A percentile compares a stretch with the other conserved stretches of the same genome.
phyloP scores from a whole-genome alignment of 1,284 basidiomycete species.

The Puccinia coronata region DNA sequence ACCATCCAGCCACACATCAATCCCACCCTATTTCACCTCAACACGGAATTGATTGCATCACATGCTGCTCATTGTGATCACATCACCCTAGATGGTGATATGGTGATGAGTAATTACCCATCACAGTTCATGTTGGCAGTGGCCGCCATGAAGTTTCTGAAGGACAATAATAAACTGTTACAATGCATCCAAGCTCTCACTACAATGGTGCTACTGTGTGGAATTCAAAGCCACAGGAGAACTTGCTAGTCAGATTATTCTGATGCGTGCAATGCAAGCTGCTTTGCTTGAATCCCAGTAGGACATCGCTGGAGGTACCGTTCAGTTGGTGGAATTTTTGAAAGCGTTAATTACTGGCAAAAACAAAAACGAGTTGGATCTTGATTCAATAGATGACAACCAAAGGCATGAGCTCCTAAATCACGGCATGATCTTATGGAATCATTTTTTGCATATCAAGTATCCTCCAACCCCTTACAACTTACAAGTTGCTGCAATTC shows the following conservation, averaged over 20 bases:
- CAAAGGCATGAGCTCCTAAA: not conserved
- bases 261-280: not conserved
- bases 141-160: not conserved
- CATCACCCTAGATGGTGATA: not conserved
- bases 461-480: not conserved
- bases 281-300: not conserved
- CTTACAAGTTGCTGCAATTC: not conserved
- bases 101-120: constrained; percentile 2
- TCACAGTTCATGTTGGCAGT: constrained; percentile 3
- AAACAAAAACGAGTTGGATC: not conserved
- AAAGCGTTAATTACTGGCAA: not conserved
- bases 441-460: not conserved
- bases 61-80: not conserved
- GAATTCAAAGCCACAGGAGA: not conserved
- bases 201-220: not conserved
- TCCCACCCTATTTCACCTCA: not conserved
- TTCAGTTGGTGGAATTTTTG: not conserved
- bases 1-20: constrained; percentile 1
- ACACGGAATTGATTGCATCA: not conserved
- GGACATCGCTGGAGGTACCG: not conserved
- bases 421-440: not conserved
- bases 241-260: not conserved
- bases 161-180: not conserved
- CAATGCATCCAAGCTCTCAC: not conserved
- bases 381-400: not conserved